Base-by-base conservation (phyloP, 192 early-diverging fungal genomes). In the Ramicandelaber brevisporus region DNA sequence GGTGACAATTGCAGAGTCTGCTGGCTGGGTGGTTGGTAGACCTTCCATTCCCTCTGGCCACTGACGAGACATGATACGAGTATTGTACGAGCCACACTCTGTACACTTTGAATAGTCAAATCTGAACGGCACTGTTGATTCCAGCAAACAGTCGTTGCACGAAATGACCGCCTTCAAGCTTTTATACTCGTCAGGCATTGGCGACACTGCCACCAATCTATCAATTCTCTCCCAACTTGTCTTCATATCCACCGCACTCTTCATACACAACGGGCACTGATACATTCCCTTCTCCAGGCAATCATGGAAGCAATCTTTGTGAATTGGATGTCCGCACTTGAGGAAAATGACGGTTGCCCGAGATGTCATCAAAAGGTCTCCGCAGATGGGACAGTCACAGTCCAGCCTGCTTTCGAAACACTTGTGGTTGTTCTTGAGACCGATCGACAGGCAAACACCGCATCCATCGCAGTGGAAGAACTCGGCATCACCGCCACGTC, bases 351-450 rank as follows among this genome's bases (percentile, higher is more conserved):
- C 68, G 0, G 57, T 63, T 2, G 65, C 64, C 7, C 68, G 70
- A 5, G 73, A 78, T 1, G 83, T 87, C 29, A 84, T 82, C 71
- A 87, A 72, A 40, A 75, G 84, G 41, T 87, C 83, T 9, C 79
- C 79, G 50, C 83, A 87, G 40, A 87, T 84, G 5, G 79, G 78
- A 38, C 83, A 87, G 40, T 87, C 79, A 31, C 64, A 61, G 34
- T 82, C 76, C 29, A 87, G 36, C 26, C 78, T 84, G 26, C 73
- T 50, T 43, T 87, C 83, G 31, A 82, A 79, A 34, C 83, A 87
- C 40, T 66, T 65, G 49, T 87, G 83, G 4, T 59, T 50, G 12
- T 65, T 59, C 46, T 74, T 0, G 73, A 48, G 16, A 77, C 82
- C 18, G 73, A 57, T 7, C 79, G 62, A 37, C 82, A 87, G 21